Evolutionary conservation across 768 basidiomycete genomes (phyloP), one percentile per base, ranked within the genome.

Genomic region (Rhodocollybia butyracea): DNA sequence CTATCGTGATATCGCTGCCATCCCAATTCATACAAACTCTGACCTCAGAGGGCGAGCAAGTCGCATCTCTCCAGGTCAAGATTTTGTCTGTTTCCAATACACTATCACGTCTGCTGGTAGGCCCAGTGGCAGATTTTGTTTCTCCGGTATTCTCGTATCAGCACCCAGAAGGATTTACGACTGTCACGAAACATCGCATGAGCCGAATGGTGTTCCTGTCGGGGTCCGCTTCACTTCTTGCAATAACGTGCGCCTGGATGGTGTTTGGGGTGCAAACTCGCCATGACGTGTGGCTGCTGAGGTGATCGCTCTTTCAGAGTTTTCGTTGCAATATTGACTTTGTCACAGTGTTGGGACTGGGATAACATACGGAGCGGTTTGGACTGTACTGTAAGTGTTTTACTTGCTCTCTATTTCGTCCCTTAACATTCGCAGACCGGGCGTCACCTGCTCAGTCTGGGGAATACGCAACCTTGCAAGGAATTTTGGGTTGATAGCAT

Each of bases 401-500:
- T 22, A 41, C 41, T 21, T 43, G 26, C 24, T 47, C 29, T 2
- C 54, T 11, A 12, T 31, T 29, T 50, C 8, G n/a, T 36, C 19
- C 43, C 47, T 30, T n/a, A 54, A 36, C 54, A 42, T 52, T 47
- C 21, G 41, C 60, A 89, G 86, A 12, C 89, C 91, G 2, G 83
- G 87, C 51, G 76, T 93, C 27, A 70, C 90, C 3, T 82, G 85
- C 2, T 76, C 85, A 1, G 75, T 88, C 22, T 93, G 89, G 88
- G 91, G 91, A 12, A 65, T 77, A 26, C 63, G 74, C n/a, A 79
- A 89, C 58, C 71, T 85, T 4, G 91, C 84, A 8, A 82, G 91
- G 55, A 93, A 93, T 67, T 92, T 83, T 57, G 89, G 89, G 24
- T 68, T 89, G 34, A 63, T 90, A 54, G 82, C 86, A 46, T 90